A percentile compares a stretch with the other conserved stretches of the same genome.
Conservation (phyloP, 176 grass and related monocot genomes). For the Avena atlantica region DNA sequence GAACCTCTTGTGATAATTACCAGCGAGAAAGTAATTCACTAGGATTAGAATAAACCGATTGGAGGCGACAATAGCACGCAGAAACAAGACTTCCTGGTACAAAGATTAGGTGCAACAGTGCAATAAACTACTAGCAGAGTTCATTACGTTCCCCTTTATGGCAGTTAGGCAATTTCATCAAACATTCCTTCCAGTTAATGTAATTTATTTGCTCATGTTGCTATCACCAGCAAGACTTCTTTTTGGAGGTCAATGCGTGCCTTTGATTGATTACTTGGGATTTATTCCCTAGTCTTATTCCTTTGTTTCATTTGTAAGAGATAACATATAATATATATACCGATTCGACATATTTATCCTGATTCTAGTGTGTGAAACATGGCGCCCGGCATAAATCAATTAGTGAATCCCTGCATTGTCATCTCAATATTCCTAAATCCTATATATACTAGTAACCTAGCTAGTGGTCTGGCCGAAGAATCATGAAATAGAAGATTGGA, state of each 20-base stretch:
- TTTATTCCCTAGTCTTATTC: constrained; percentile 32
- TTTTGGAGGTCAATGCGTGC: constrained; percentile 46
- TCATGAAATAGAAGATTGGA: neutral
- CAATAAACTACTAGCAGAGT: constrained; percentile 15
- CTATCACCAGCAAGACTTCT: constrained; percentile 44
- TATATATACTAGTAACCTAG: neutral
- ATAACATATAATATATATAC: constrained; percentile 20
- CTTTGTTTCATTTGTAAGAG: constrained; percentile 12
- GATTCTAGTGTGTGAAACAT: constrained; percentile 45
- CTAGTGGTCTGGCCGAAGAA: neutral
- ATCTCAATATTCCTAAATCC: neutral
- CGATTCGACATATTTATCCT: constrained; percentile 22
- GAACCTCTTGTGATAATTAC: constrained; percentile 29
- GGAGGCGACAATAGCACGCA: constrained; percentile 35
- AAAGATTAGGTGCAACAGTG: constrained; percentile 54
- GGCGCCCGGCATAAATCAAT: neutral
- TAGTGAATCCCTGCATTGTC: neutral
- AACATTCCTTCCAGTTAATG: constrained; percentile 30
- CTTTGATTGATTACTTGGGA: constrained; percentile 36
- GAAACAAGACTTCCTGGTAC: constrained; percentile 47
- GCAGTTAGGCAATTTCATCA: constrained; percentile 44
- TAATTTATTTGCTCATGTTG: constrained; percentile 41
- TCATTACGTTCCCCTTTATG: constrained; percentile 28
- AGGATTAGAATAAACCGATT: neutral
- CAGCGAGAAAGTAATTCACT: constrained; percentile 35